Evolutionary conservation across 2,329 filamentous ascomycete species (phyloP).

Genomic region (Aureobasidium pullulans): DNA sequence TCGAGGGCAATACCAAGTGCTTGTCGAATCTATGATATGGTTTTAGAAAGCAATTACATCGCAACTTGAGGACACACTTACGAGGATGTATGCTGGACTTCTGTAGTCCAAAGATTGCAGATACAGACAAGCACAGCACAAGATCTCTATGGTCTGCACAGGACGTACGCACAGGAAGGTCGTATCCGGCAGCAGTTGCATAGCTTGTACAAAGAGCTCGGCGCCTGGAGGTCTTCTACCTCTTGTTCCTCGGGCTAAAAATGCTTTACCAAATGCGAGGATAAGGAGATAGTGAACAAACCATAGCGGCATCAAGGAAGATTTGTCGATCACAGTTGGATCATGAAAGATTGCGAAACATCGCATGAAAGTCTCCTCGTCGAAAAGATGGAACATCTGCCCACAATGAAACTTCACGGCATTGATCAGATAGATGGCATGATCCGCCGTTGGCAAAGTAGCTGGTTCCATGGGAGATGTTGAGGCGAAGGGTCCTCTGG

Average conservation of each 20-base stretch:
- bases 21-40: constrained; percentile 38
- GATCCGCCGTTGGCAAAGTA: constrained; percentile 43
- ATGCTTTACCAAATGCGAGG: constrained; percentile 50
- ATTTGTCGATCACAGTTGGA: constrained; percentile 10
- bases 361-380: constrained; percentile 45
- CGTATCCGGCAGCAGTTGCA: constrained; percentile 38
- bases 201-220: constrained; percentile 40
- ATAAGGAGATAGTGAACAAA: constrained; percentile 49
- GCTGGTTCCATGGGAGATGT: constrained; percentile 37
- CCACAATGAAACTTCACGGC: constrained; percentile 51
- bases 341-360: constrained; percentile 37
- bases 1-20: constrained; percentile 44
- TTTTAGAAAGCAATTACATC: not conserved
- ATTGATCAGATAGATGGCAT: constrained; percentile 47
- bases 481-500: not conserved
- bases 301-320: constrained; percentile 31
- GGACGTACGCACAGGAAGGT: constrained; percentile 24
- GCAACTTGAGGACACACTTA: constrained; percentile 21
- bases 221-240: constrained; percentile 36
- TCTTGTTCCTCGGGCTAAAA: constrained; percentile 26
- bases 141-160: constrained; percentile 34
- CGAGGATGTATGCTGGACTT: constrained; percentile 39
- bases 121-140: constrained; percentile 47
- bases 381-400: constrained; percentile 48
- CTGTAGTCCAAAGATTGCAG: constrained; percentile 46